phyloP scores from a whole-genome alignment of 345 rosid species.

The Euphorbia lathyris region DNA sequence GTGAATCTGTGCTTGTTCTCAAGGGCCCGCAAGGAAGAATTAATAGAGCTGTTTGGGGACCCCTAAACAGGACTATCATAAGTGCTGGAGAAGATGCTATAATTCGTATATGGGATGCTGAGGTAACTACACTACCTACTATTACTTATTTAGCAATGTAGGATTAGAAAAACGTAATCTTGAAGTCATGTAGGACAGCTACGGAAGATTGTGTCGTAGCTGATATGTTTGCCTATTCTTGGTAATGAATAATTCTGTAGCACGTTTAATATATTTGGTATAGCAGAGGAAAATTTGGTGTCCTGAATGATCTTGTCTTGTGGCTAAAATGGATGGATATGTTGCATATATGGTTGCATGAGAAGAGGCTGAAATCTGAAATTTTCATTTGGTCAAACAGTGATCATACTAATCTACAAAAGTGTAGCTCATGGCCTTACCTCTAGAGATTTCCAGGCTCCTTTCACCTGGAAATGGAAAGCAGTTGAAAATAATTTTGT shows the following conservation, averaged over 20 bases:
- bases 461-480: background rate
- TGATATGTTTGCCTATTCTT: background rate
- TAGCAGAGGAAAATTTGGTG: background rate
- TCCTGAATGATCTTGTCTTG: background rate
- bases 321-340: background rate
- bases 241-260: background rate
- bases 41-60: slow-evolving; percentile 96
- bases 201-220: background rate
- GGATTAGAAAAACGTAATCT: background rate
- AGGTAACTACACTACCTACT: slow-evolving; percentile 38
- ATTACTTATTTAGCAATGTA: background rate
- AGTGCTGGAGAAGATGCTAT: slow-evolving; percentile 88
- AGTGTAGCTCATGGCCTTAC: background rate
- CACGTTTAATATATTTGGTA: background rate
- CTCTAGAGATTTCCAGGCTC: too few relatives aligned
- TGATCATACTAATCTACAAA: background rate
- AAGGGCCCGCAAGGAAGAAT: slow-evolving; percentile 79
- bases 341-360: background rate
- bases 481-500: background rate
- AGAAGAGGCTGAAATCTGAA: background rate
- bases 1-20: slow-evolving; percentile 61
- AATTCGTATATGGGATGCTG: slow-evolving; percentile 88
- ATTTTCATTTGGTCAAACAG: background rate
- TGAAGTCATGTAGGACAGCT: background rate
- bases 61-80: slow-evolving; percentile 69